Percentiles rank a stretch among this genome's conserved stretches.
phyloP scores from a whole-genome alignment of 495 filamentous ascomycete species.

The Penicillium angulare region DNA sequence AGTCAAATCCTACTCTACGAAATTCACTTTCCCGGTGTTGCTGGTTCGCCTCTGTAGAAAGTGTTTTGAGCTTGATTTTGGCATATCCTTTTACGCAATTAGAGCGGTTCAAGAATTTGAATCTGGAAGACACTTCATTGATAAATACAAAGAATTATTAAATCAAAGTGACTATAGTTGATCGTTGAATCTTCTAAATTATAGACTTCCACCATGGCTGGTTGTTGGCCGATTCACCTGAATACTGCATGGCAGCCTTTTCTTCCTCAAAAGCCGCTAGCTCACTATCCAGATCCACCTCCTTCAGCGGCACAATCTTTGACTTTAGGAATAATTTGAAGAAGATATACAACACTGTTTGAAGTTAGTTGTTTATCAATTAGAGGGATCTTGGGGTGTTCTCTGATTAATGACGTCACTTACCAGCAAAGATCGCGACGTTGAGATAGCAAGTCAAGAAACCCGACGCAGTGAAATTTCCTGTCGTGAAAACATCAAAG shows the following conservation, averaged over 20 bases:
- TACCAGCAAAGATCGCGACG: constrained; percentile 8
- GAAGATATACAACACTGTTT: constrained; percentile 6
- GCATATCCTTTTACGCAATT: too few species aligned
- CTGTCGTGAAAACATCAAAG: constrained; percentile 6
- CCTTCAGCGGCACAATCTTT: constrained; percentile 4
- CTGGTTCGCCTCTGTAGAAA: too few species aligned
- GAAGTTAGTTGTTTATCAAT: not conserved
- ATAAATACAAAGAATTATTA: not conserved
- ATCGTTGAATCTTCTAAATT: not conserved
- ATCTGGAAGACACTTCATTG: not conserved
- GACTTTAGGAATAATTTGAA: constrained; percentile 10
- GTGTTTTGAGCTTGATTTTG: too few species aligned
- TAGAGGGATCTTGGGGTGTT: not conserved
- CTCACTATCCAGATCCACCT: constrained; percentile 2
- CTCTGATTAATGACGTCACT: not conserved
- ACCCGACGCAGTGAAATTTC: constrained; percentile 1
- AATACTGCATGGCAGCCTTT: not conserved
- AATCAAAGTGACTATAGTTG: not conserved
- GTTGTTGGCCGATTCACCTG: not conserved
- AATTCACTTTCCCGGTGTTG: too few species aligned
- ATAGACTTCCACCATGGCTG: constrained; percentile 5
- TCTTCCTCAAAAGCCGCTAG: constrained; percentile 1
- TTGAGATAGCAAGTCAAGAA: constrained; percentile 12
- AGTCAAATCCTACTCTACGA: too few species aligned
- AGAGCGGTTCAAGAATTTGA: not conserved